Base-by-base conservation (phyloP, 768 basidiomycete genomes). In the Candolleomyces efflorescens region DNA sequence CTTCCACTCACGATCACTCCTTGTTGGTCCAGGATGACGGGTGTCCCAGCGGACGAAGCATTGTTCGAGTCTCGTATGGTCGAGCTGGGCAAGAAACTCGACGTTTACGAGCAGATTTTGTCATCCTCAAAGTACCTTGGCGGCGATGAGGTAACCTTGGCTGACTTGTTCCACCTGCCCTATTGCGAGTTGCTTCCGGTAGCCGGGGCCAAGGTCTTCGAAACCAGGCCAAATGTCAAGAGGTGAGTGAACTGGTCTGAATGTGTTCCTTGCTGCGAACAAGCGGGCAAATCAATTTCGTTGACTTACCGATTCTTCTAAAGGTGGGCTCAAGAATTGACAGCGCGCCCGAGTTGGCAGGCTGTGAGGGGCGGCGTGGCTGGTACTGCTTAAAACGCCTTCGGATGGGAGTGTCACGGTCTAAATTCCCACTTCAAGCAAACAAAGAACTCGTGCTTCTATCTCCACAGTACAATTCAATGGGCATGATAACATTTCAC, bases 71-170 rank as follows among this genome's bases (percentile, higher is more conserved):
- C 60, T 12, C 61, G 63, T 22, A 63, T 69, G 6, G 46, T 53
- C 3, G 63, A 63, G 1, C 68, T 83, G 15, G 69, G 73, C 36
- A 68, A 59, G 0, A 80, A 74, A 60, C 72, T 87, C 20, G 75
- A 78, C 26, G 82, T 67, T 1, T 87, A 86, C 67, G 84, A 87
- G 26, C 55, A 61, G 11, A 82, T 87, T 54, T 71, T 89, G 27
- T 66, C 74, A 20, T 85, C 82, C 65, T 78, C 80, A 56, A 78
- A 75, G 61, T 86, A 82, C 65, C 64, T 86, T 38, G 82, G 77
- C 15, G 84, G 84, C 0, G 72, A 86, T 64, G 82, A 68, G 17
- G 20, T 87, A 53, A 84, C 82, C 5, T 69, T 86, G 0, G 83
- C 80, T 3, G 86, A 87, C 55, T 63, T 82, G n/a, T 79, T 76